phyloP scores from a whole-genome alignment of 495 filamentous ascomycete species.

The Bryoglossum gracile region DNA sequence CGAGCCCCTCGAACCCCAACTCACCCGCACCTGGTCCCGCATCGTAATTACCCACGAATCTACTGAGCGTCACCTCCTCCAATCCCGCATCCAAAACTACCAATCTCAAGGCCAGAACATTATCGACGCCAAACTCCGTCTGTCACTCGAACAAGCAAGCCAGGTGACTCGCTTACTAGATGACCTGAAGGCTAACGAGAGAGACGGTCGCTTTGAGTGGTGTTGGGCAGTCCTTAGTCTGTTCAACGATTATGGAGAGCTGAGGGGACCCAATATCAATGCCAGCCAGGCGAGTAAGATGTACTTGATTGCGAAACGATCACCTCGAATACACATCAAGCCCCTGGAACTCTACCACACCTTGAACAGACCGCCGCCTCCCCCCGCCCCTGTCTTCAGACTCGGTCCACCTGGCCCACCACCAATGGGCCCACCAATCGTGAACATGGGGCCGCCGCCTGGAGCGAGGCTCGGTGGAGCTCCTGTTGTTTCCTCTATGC shows the following conservation, averaged over 20 bases:
- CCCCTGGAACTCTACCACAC: slow-evolving; percentile 11
- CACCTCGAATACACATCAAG: neutral
- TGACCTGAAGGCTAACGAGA: slow-evolving; percentile 7
- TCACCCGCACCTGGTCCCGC: slow-evolving; percentile 7
- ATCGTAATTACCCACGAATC: slow-evolving; percentile 9
- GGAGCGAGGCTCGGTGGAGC: neutral
- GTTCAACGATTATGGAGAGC: neutral
- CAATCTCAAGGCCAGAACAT: slow-evolving; percentile 4
- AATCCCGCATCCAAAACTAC: slow-evolving; percentile 1
- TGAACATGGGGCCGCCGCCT: neutral
- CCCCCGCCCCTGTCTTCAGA: slow-evolving; percentile 1
- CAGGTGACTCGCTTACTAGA: slow-evolving; percentile 18
- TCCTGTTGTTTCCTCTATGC: neutral
- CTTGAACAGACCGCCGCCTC: slow-evolving; percentile 5
- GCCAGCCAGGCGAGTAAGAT: slow-evolving; percentile 7
- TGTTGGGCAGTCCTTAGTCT: slow-evolving; percentile 14
- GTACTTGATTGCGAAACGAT: slow-evolving; percentile 15
- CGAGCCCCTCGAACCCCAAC: neutral
- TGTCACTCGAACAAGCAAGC: slow-evolving; percentile 12
- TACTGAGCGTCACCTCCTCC: neutral
- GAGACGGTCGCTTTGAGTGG: slow-evolving; percentile 19
- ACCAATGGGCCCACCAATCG: too few species aligned
- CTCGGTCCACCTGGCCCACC: too few species aligned
- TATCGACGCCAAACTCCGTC: slow-evolving; percentile 11
- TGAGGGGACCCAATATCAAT: neutral